A percentile compares a stretch with the other conserved stretches of the same genome.
Evolutionary conservation across 208 protist species (phyloP).

Genomic region (Wallacemonas sp.): DNA sequence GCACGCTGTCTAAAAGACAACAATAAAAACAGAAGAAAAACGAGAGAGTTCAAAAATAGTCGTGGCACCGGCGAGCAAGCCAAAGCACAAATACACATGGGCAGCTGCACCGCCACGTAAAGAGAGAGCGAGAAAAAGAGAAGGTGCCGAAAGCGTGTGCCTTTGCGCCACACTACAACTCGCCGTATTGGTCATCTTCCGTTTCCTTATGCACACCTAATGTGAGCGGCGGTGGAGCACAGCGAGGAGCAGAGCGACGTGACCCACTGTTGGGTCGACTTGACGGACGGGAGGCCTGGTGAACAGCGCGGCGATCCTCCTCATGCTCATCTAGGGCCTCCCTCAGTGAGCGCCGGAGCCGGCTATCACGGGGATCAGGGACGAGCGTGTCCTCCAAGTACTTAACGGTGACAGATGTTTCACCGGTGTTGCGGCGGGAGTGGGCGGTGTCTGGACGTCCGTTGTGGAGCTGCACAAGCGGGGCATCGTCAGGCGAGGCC

Average conservation of each 20-base stretch:
- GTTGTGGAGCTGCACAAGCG: background rate
- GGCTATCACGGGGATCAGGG: background rate
- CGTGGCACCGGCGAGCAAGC: too few species aligned
- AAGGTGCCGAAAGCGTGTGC: background rate
- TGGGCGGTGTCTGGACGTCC: too few species aligned
- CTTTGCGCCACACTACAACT: too few species aligned
- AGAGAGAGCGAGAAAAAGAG: conserved; percentile 1
- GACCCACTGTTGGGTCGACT: background rate
- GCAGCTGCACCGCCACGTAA: too few species aligned
- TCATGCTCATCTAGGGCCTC: conserved; percentile 3
- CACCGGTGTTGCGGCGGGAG: background rate
- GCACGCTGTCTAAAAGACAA: too few species aligned
- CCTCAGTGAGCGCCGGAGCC: background rate
- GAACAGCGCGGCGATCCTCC: background rate
- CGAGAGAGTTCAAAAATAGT: too few species aligned
- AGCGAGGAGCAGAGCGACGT: background rate
- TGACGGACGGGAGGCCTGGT: background rate
- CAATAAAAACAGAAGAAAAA: too few species aligned
- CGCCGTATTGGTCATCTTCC: background rate
- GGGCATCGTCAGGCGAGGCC: background rate
- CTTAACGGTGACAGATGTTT: background rate
- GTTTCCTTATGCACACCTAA: background rate
- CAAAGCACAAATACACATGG: too few species aligned
- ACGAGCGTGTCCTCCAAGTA: conserved; percentile 4
- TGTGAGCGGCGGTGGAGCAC: background rate